Evolutionary conservation across 768 basidiomycete genomes (phyloP).

Genomic region (Amanita fuliginea): DNA sequence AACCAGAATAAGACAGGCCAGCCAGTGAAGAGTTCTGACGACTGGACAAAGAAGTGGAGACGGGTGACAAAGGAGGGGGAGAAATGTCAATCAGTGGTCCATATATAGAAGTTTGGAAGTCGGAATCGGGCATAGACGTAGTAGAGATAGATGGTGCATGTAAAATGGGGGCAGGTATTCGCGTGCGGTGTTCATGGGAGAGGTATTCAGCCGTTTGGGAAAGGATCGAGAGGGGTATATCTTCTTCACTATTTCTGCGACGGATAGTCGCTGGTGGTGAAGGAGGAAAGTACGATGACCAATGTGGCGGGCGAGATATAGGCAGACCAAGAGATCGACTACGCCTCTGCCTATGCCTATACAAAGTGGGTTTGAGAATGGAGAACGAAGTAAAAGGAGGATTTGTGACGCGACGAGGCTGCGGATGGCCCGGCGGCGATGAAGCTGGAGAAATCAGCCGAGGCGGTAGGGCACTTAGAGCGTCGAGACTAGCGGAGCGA

Average conservation of each 20-base stretch:
- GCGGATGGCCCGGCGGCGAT: neutral
- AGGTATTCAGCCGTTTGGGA: neutral
- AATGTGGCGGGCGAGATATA: neutral
- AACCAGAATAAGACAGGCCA: neutral
- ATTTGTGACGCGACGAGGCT: neutral
- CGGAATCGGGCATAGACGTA: neutral
- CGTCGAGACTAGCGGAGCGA: neutral
- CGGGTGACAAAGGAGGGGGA: neutral
- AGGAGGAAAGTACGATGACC: slow-evolving; percentile 3
- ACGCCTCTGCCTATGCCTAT: slow-evolving; percentile 1
- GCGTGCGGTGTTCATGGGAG: neutral
- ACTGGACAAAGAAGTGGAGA: neutral
- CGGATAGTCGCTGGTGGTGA: neutral
- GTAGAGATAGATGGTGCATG: neutral
- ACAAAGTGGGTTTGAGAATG: slow-evolving; percentile 4
- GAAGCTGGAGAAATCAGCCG: slow-evolving; percentile 4
- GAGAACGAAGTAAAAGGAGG: slow-evolving; percentile 1
- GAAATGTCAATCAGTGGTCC: slow-evolving; percentile 6
- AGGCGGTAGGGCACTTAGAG: neutral
- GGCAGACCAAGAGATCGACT: slow-evolving; percentile 4
- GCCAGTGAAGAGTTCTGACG: neutral
- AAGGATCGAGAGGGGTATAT: slow-evolving; percentile 1
- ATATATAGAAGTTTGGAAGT: neutral
- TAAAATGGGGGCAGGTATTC: neutral
- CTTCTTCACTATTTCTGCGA: neutral